A percentile compares a stretch with the other conserved stretches of the same genome.
These are phyloP conservation scores for Neodidymelliopsis sp. DNA, from an alignment of 2,329 filamentous ascomycete genomes.

Conservation along the genomic window DNA sequence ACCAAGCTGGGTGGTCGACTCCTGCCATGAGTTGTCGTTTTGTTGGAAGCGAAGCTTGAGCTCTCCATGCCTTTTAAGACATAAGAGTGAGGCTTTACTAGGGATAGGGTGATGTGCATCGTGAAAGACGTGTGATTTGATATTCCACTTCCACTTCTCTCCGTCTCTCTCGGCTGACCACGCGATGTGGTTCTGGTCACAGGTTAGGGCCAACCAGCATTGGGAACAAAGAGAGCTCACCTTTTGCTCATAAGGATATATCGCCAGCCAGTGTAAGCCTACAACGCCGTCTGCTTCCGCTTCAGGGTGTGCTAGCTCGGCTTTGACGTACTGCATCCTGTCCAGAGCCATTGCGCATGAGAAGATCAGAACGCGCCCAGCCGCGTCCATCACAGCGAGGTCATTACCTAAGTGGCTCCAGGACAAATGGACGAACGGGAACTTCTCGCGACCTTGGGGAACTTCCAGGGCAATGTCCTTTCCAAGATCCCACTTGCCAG, in stretches of 20 bases:
- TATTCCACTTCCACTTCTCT: slow-evolving; percentile 72
- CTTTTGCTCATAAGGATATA: slow-evolving; percentile 52
- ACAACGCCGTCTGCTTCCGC: slow-evolving; percentile 81
- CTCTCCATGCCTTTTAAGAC: slow-evolving; percentile 75
- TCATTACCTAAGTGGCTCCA: slow-evolving; percentile 83
- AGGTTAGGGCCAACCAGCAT: slow-evolving; percentile 9
- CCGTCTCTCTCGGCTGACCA: slow-evolving; percentile 51
- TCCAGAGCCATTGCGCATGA: slow-evolving; percentile 77
- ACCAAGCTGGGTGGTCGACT: slow-evolving; percentile 77
- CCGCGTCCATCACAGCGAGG: slow-evolving; percentile 81
- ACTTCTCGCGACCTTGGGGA: slow-evolving; percentile 66
- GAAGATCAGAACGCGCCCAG: slow-evolving; percentile 78
- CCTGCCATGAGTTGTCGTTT: slow-evolving; percentile 73
- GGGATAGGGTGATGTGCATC: slow-evolving; percentile 77
- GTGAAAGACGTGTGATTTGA: slow-evolving; percentile 68
- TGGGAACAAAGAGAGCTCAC: slow-evolving; percentile 20
- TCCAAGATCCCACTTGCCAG: slow-evolving; percentile 78
- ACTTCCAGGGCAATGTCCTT: slow-evolving; percentile 73
- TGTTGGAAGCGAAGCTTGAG: slow-evolving; percentile 82
- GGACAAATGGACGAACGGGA: slow-evolving; percentile 77
- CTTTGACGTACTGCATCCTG: slow-evolving; percentile 68
- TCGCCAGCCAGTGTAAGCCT: slow-evolving; percentile 81
- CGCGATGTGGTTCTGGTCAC: slow-evolving; percentile 43
- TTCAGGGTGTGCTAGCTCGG: slow-evolving; percentile 70
- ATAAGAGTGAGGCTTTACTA: slow-evolving; percentile 76